A percentile compares a stretch with the other conserved stretches of the same genome.
phyloP scores from a whole-genome alignment of 176 grass and related monocot species.

The Melocanna baccifera region DNA sequence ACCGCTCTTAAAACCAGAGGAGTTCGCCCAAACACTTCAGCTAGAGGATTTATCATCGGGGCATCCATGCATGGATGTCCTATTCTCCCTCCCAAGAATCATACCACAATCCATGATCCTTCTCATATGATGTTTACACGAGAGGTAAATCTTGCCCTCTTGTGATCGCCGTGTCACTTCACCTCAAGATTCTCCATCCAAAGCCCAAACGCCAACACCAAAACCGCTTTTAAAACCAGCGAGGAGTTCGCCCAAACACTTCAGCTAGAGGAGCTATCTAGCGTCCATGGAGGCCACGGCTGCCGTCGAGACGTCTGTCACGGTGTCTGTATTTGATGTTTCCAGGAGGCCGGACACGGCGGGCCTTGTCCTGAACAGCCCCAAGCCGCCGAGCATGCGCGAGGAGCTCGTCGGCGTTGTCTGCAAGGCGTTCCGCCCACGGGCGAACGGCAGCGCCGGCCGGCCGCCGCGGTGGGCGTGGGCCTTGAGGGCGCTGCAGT shows the following conservation, averaged over 20 bases:
- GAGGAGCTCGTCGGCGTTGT: slow-evolving; percentile 41
- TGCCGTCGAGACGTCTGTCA: not conserved
- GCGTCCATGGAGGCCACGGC: slow-evolving; percentile 11
- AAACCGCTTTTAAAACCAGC: slow-evolving; percentile 26
- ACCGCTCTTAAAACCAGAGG: slow-evolving; percentile 28
- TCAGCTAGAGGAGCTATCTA: slow-evolving; percentile 14
- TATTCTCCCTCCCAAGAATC: slow-evolving; percentile 16
- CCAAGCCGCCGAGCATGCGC: slow-evolving; percentile 46
- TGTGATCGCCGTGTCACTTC: slow-evolving; percentile 18
- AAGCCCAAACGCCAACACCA: not conserved
- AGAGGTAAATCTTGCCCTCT: slow-evolving; percentile 3
- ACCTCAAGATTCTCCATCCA: slow-evolving; percentile 28
- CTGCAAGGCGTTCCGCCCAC: slow-evolving; percentile 46
- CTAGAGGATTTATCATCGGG: not conserved
- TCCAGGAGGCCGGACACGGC: slow-evolving; percentile 27
- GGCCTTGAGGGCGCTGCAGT: slow-evolving; percentile 41
- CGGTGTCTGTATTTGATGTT: slow-evolving; percentile 36
- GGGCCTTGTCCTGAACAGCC: slow-evolving; percentile 38
- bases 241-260: slow-evolving; percentile 73
- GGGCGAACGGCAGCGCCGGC: not conserved
- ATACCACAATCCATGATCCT: not conserved
- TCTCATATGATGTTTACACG: slow-evolving; percentile 32
- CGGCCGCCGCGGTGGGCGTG: slow-evolving; percentile 26
- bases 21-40: slow-evolving; percentile 84
- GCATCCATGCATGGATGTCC: slow-evolving; percentile 9